Conservation (phyloP, 1,284 basidiomycete species). For the Agaricales sp. region DNA sequence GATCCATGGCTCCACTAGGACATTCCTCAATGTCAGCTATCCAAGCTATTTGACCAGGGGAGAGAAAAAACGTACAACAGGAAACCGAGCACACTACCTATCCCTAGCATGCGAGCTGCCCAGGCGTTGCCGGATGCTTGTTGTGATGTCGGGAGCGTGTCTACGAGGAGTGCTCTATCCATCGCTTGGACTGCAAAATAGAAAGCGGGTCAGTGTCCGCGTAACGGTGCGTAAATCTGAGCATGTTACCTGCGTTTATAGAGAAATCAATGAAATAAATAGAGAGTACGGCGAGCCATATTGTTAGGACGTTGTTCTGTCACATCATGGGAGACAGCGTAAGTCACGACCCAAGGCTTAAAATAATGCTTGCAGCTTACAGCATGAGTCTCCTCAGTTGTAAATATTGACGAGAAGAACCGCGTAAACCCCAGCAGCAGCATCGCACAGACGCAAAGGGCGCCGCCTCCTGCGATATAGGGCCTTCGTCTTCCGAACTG, state of each 20-base stretch:
- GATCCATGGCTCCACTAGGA: slow-evolving; percentile 61
- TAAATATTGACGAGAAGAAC: slow-evolving; percentile 58
- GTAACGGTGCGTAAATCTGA: neutral
- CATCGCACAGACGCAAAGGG: slow-evolving; percentile 64
- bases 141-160: slow-evolving; percentile 52
- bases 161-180: slow-evolving; percentile 75
- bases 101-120: slow-evolving; percentile 83
- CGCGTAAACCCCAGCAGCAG: slow-evolving; percentile 81
- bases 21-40: neutral
- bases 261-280: slow-evolving; percentile 91
- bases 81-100: slow-evolving; percentile 79
- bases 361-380: too few species aligned
- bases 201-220: slow-evolving; percentile 4
- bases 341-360: slow-evolving; percentile 15
- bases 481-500: slow-evolving; percentile 78
- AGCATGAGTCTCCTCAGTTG: slow-evolving; percentile 22
- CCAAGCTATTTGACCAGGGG: slow-evolving; percentile 3
- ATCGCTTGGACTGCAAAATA: slow-evolving; percentile 58
- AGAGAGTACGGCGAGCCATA: slow-evolving; percentile 73
- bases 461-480: slow-evolving; percentile 71
- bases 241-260: slow-evolving; percentile 69
- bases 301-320: slow-evolving; percentile 56
- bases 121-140: slow-evolving; percentile 91
- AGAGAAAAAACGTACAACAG: slow-evolving; percentile 55
- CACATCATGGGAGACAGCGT: too few species aligned